phyloP scores from a whole-genome alignment of 768 basidiomycete genomes.

The Rhizopogon vulgaris region DNA sequence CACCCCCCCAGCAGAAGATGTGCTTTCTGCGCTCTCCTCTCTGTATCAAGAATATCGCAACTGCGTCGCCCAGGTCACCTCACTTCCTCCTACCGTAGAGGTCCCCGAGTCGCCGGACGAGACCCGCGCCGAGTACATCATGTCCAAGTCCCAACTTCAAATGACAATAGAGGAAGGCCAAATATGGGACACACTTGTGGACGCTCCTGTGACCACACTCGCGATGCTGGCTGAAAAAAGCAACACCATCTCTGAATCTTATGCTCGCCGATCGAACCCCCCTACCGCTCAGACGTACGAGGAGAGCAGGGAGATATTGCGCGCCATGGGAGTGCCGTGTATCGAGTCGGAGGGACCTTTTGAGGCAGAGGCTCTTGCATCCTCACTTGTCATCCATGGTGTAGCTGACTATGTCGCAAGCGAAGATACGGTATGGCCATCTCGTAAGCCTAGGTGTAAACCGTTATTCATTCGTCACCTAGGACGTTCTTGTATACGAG shows the following conservation, averaged over 20 bases:
- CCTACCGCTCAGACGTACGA: slow-evolving; percentile 64
- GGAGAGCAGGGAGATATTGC: slow-evolving; percentile 62
- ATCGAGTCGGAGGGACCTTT: slow-evolving; percentile 60
- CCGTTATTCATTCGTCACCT: slow-evolving; percentile 3
- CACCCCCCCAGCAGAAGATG: slow-evolving; percentile 14
- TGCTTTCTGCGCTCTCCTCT: slow-evolving; percentile 34
- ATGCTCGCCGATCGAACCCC: slow-evolving; percentile 51
- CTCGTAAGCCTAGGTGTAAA: slow-evolving; percentile 3
- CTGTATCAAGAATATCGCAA: slow-evolving; percentile 46
- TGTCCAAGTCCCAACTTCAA: slow-evolving; percentile 59
- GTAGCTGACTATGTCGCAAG: slow-evolving; percentile 83
- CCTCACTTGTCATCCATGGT: slow-evolving; percentile 68
- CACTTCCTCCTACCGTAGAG: slow-evolving; percentile 28
- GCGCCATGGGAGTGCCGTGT: slow-evolving; percentile 79
- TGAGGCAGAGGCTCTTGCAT: slow-evolving; percentile 85
- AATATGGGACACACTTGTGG: slow-evolving; percentile 47
- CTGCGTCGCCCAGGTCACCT: slow-evolving; percentile 39
- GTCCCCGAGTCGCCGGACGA: slow-evolving; percentile 21
- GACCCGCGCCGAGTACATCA: slow-evolving; percentile 35
- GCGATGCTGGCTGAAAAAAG: slow-evolving; percentile 45
- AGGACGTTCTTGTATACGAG: slow-evolving; percentile 82
- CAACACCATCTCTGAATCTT: slow-evolving; percentile 54
- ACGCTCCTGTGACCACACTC: slow-evolving; percentile 15
- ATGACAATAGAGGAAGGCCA: slow-evolving; percentile 55
- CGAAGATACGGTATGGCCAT: slow-evolving; percentile 71